Percentiles rank a stretch among this genome's conserved stretches.
These are phyloP conservation scores for Trichoderma parareesei DNA, from an alignment of 495 filamentous ascomycete species.

Conservation along the genomic window DNA sequence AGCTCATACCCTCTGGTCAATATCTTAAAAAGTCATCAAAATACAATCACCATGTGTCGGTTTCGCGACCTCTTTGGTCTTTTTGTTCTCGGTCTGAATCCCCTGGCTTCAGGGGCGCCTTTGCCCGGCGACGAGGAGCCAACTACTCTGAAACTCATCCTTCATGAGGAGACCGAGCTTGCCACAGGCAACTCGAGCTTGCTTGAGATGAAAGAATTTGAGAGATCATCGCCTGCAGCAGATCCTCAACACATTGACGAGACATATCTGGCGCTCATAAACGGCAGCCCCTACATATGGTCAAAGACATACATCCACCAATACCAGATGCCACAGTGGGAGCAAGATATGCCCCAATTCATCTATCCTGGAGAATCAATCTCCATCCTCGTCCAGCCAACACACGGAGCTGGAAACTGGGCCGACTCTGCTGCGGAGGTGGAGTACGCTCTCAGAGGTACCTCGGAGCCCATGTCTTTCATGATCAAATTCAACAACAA, in stretches of 20 bases:
- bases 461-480: background rate
- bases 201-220: background rate
- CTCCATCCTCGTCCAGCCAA: background rate
- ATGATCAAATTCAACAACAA: background rate
- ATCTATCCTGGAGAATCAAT: background rate
- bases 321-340: conserved; percentile 5
- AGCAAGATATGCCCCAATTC: background rate
- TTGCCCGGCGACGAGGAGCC: background rate
- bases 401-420: background rate
- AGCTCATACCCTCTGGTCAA: no score
- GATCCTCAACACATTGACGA: background rate
- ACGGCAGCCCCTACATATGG: conserved; percentile 10
- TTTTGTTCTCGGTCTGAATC: background rate
- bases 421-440: background rate
- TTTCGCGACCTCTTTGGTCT: background rate
- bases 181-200: background rate
- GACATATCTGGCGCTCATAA: background rate
- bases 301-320: background rate
- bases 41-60: background rate
- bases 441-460: background rate
- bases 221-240: background rate
- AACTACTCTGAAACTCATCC: background rate
- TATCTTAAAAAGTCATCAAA: background rate
- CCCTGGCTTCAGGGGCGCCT: background rate
- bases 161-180: background rate